These are phyloP conservation scores for Paraglomus brasilianum DNA, from an alignment of 192 early-diverging fungal genomes.

Conservation along the genomic window DNA sequence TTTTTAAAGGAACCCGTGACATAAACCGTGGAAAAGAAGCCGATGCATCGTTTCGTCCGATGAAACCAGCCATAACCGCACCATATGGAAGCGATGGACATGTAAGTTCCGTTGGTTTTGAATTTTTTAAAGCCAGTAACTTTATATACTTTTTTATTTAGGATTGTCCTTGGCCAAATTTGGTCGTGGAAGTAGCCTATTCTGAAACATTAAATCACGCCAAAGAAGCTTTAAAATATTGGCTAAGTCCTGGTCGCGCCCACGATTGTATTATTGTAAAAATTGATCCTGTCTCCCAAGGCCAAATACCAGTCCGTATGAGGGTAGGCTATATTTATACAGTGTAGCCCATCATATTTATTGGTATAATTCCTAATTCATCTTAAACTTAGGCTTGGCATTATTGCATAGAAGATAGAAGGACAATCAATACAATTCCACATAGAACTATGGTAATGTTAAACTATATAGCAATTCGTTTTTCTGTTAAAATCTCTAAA, in stretches of 20 bases:
- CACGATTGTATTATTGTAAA: constrained; percentile 31
- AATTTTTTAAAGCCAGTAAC: constrained; percentile 26
- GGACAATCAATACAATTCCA: too few relatives aligned
- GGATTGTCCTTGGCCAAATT: constrained; percentile 25
- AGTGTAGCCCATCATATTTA: constrained; percentile 10
- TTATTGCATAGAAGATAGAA: too few relatives aligned
- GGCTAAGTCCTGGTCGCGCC: constrained; percentile 21
- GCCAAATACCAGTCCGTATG: constrained; percentile 21
- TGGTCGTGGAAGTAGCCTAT: constrained; percentile 26
- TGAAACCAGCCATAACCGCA: constrained; percentile 20
- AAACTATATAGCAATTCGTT: too few relatives aligned
- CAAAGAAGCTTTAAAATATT: constrained; percentile 18
- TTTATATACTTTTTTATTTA: constrained; percentile 22
- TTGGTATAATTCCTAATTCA: constrained; percentile 19
- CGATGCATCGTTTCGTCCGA: constrained; percentile 18
- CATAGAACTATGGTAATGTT: too few relatives aligned
- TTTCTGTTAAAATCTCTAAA: too few relatives aligned
- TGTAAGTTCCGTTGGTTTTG: constrained; percentile 26
- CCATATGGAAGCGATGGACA: constrained; percentile 28
- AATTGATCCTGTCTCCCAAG: constrained; percentile 15
- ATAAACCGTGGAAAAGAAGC: constrained; percentile 26
- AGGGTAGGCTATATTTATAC: constrained; percentile 29
- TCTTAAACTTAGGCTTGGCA: constrained; percentile 11
- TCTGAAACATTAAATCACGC: constrained; percentile 20
- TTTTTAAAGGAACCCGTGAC: constrained; percentile 27